Conservation (phyloP, 2,329 filamentous ascomycete genomes). For the Sporothrix curviconia region DNA sequence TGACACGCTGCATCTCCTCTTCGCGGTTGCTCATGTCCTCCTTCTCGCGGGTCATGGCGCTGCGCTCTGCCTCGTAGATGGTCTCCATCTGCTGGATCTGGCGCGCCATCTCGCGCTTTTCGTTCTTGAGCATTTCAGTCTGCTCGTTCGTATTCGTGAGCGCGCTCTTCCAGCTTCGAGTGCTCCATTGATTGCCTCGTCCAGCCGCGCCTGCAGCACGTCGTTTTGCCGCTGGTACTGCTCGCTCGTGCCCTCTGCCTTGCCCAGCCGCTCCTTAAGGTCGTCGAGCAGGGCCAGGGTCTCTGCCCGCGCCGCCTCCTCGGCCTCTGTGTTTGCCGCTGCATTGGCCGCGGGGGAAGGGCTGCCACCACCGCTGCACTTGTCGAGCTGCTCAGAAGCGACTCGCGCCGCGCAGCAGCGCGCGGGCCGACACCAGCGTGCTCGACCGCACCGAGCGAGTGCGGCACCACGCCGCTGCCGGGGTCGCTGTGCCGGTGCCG, state of each 20-base stretch:
- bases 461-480: constrained; percentile 40
- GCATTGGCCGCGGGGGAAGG: neutral
- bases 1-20: constrained; percentile 83
- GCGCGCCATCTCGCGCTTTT: constrained; percentile 75
- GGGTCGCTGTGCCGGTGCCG: constrained; percentile 31
- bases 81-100: constrained; percentile 87
- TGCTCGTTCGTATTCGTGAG: constrained; percentile 82
- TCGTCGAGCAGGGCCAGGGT: constrained; percentile 74
- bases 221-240: constrained; percentile 78
- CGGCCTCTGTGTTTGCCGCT: constrained; percentile 35
- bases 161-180: constrained; percentile 75
- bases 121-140: constrained; percentile 72
- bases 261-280: constrained; percentile 72
- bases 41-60: constrained; percentile 82
- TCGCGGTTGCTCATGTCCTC: constrained; percentile 78
- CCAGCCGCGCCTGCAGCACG: constrained; percentile 75
- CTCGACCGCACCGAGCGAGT: constrained; percentile 59
- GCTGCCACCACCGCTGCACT: neutral
- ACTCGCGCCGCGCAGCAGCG: constrained; percentile 49
- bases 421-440: constrained; percentile 67
- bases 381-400: constrained; percentile 32
- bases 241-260: constrained; percentile 70
- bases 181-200: constrained; percentile 82
- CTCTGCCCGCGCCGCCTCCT: constrained; percentile 72
- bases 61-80: constrained; percentile 86